Evolutionary conservation across 768 basidiomycete genomes (phyloP).

Genomic region (Amanita exitialis): DNA sequence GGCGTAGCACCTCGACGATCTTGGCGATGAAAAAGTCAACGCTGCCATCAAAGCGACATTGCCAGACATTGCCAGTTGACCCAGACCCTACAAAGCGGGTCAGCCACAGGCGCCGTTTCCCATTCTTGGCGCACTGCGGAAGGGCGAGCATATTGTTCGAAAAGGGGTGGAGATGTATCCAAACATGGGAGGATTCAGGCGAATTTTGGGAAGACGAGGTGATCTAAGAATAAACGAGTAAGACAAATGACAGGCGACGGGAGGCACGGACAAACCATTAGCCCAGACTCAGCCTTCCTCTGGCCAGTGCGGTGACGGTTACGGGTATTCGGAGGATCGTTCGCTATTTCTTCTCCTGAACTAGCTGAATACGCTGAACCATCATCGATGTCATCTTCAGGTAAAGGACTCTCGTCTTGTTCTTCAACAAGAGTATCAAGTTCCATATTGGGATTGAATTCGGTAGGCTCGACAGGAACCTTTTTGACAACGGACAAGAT

Average conservation of each 20-base stretch:
- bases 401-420: slow-evolving; percentile 9
- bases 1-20: slow-evolving; percentile 11
- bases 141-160: slow-evolving; percentile 12
- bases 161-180: slow-evolving; percentile 7
- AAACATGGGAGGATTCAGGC: slow-evolving; percentile 10
- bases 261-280: slow-evolving; percentile 8
- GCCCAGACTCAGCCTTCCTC: neutral
- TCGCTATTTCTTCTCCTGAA: slow-evolving; percentile 4
- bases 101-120: slow-evolving; percentile 12
- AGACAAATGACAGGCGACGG: slow-evolving; percentile 4
- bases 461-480: slow-evolving; percentile 8
- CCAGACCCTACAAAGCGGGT: slow-evolving; percentile 12
- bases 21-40: slow-evolving; percentile 11
- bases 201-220: slow-evolving; percentile 11
- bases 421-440: slow-evolving; percentile 13
- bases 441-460: slow-evolving; percentile 11
- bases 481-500: slow-evolving; percentile 12
- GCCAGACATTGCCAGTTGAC: slow-evolving; percentile 14
- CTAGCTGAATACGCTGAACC: slow-evolving; percentile 9
- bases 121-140: slow-evolving; percentile 9
- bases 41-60: slow-evolving; percentile 13
- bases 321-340: slow-evolving; percentile 7
- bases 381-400: slow-evolving; percentile 11
- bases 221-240: slow-evolving; percentile 7
- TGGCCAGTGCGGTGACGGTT: slow-evolving; percentile 2